phyloP scores from a whole-genome alignment of 2,329 filamentous ascomycete genomes.

The Curvularia lunata region DNA sequence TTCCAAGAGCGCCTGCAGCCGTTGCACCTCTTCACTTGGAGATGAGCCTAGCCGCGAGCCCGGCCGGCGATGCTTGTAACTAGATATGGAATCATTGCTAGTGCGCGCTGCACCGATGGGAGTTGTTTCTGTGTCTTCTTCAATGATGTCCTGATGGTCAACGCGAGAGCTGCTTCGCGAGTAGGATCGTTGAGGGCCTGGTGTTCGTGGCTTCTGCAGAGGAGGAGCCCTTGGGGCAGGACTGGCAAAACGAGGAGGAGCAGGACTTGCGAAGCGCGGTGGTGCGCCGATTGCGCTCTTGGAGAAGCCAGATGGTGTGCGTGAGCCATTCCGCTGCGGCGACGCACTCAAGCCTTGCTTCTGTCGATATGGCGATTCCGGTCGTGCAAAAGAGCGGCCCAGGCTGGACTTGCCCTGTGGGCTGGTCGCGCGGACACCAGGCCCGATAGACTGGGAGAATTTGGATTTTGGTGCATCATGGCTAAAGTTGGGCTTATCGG shows the following conservation, averaged over 20 bases:
- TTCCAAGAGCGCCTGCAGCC: conserved; percentile 74
- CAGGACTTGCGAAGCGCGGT: conserved; percentile 66
- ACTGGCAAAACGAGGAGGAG: conserved; percentile 65
- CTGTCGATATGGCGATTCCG: conserved; percentile 82
- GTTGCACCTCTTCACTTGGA: conserved; percentile 71
- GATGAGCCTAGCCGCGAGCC: conserved; percentile 42
- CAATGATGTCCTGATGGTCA: conserved; percentile 51
- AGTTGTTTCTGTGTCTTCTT: conserved; percentile 53
- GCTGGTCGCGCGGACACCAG: conserved; percentile 70
- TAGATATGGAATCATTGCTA: conserved; percentile 60
- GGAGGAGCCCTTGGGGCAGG: conserved; percentile 63
- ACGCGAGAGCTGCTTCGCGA: conserved; percentile 56
- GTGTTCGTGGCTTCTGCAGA: conserved; percentile 55
- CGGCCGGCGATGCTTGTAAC: conserved; percentile 43
- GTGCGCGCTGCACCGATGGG: conserved; percentile 60
- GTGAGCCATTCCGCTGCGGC: conserved; percentile 61
- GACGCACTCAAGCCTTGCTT: conserved; percentile 50
- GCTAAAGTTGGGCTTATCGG: conserved; percentile 51
- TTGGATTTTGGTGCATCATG: conserved; percentile 72
- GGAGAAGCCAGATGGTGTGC: conserved; percentile 61
- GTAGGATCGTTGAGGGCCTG: conserved; percentile 53
- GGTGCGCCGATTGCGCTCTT: conserved; percentile 62
- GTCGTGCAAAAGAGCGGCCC: conserved; percentile 79
- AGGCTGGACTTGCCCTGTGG: conserved; percentile 70
- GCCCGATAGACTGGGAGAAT: conserved; percentile 88